A percentile compares a stretch with the other conserved stretches of the same genome.
phyloP scores from a whole-genome alignment of 768 basidiomycete genomes.

The Rhodotorula taiwanensis region DNA sequence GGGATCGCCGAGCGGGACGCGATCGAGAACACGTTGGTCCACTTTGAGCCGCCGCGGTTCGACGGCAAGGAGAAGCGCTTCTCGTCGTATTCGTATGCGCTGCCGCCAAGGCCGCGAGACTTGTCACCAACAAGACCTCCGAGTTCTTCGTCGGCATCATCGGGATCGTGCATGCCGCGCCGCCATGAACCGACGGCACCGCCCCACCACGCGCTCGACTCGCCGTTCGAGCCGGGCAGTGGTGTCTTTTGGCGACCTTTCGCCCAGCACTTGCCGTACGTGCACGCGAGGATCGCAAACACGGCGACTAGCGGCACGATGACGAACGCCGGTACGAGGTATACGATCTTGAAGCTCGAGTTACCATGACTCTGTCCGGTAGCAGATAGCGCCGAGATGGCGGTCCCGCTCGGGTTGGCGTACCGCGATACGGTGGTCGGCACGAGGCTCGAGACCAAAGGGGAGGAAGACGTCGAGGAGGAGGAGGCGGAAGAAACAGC shows the following conservation, averaged over 20 bases:
- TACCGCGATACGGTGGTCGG: constrained; percentile 1
- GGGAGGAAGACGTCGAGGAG: background rate
- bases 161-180: background rate
- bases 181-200: background rate
- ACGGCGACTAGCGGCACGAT: constrained; percentile 17
- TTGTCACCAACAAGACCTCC: constrained; percentile 19
- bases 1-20: no score
- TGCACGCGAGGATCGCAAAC: constrained; percentile 18
- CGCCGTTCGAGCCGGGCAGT: background rate
- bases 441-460: background rate
- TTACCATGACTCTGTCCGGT: background rate
- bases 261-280: constrained; percentile 31
- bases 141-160: background rate
- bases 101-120: background rate
- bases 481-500: background rate
- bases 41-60: background rate
- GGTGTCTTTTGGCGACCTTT: background rate
- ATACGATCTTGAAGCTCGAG: constrained; percentile 24
- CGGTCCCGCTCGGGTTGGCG: background rate
- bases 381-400: background rate
- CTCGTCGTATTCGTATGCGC: background rate
- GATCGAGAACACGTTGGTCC: constrained; percentile 2
- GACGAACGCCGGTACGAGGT: constrained; percentile 33
- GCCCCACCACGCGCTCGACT: background rate
- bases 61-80: constrained; percentile 9